Conservation (phyloP, 2,329 filamentous ascomycete species). For the Aureobasidium namibiae region DNA sequence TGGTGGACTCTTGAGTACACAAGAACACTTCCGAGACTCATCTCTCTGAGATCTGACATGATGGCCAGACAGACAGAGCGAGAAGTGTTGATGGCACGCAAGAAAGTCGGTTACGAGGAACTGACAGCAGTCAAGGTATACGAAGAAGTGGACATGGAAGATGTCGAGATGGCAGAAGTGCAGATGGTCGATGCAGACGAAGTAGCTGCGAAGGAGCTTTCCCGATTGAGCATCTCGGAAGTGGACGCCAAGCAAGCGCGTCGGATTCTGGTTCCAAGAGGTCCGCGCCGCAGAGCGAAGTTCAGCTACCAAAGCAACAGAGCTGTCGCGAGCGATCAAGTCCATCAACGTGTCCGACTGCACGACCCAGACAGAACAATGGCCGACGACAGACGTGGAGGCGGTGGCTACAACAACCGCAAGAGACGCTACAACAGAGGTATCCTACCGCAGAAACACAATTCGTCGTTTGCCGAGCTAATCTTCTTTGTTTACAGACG, state of each 20-base stretch:
- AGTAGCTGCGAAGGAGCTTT: not conserved
- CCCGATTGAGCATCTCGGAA: not conserved
- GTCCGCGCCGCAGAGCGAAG: not conserved
- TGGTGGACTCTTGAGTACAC: not conserved
- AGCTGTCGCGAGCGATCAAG: not conserved
- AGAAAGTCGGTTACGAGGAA: not conserved
- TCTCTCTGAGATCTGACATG: too few species aligned
- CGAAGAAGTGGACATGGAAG: not conserved
- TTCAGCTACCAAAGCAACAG: not conserved
- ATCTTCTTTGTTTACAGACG: conserved; percentile 43
- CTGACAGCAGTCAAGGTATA: not conserved
- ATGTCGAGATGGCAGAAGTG: not conserved
- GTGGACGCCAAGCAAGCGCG: too few species aligned
- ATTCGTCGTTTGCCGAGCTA: not conserved
- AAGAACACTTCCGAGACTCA: not conserved
- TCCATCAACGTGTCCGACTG: not conserved
- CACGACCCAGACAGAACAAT: conserved; percentile 20
- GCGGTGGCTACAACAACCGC: conserved; percentile 52
- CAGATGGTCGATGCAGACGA: not conserved
- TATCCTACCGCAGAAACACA: conserved; percentile 31
- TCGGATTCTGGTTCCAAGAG: not conserved
- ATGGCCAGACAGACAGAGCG: conserved; percentile 1
- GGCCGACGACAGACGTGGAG: conserved; percentile 23
- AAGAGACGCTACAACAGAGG: conserved; percentile 71
- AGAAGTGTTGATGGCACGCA: not conserved